phyloP scores from a whole-genome alignment of 1,139 yeast genomes.

The Meyerozyma elateridarum region DNA sequence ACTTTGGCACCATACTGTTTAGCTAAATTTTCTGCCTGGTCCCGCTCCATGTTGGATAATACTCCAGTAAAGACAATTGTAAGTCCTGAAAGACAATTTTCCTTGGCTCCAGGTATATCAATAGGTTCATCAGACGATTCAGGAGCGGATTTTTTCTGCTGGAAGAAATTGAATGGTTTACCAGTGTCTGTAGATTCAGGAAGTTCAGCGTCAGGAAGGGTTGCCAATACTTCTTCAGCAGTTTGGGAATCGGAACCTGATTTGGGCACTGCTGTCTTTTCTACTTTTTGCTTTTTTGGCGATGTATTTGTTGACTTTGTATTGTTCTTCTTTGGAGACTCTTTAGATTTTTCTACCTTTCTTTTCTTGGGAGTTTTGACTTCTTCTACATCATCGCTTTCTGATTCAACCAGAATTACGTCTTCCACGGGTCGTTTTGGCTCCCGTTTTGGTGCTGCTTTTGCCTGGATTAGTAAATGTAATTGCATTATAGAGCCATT shows the following conservation, averaged over 20 bases:
- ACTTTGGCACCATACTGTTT: constrained; percentile 92
- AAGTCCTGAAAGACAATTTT: constrained; percentile 79
- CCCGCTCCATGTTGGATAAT: constrained; percentile 74
- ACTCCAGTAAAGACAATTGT: constrained; percentile 94
- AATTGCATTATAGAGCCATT: neutral
- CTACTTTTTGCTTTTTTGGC: neutral
- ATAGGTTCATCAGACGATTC: constrained; percentile 21
- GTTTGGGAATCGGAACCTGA: constrained; percentile 19
- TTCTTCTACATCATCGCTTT: constrained; percentile 3
- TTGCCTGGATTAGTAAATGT: neutral
- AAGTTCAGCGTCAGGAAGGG: constrained; percentile 66
- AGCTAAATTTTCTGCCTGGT: constrained; percentile 70
- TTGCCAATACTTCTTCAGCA: constrained; percentile 52
- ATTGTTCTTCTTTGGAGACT: neutral
- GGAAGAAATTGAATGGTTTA: constrained; percentile 54
- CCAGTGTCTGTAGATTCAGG: constrained; percentile 51
- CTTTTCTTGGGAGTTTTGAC: neutral
- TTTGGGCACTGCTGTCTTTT: neutral
- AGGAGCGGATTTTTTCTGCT: constrained; percentile 33
- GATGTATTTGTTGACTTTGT: neutral
- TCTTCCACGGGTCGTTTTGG: too few species aligned
- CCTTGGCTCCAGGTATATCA: constrained; percentile 69
- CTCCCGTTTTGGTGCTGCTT: too few species aligned
- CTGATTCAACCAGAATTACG: neutral
- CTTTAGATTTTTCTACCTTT: neutral